Evolutionary conservation across 148 eudicot species (phyloP).

Genomic region (Silene conica): DNA sequence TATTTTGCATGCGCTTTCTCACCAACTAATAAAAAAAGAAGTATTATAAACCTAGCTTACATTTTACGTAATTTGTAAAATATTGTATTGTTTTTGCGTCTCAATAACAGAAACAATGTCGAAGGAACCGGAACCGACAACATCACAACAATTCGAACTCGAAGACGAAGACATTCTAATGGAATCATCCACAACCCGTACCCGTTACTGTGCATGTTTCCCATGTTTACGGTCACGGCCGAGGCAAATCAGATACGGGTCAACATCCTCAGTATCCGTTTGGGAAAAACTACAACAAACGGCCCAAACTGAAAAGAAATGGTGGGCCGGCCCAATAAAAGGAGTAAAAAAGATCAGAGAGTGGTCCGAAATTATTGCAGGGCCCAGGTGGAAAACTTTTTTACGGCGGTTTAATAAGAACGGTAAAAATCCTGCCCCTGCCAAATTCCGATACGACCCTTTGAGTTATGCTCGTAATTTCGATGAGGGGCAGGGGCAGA

Average conservation of each 20-base stretch:
- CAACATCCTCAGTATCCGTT: conserved; percentile 30
- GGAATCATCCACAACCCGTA: conserved; percentile 18
- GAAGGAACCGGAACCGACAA: background rate
- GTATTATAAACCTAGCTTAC: no score
- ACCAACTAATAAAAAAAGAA: no score
- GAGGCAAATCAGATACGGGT: conserved; percentile 4
- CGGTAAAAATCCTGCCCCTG: conserved; percentile 15
- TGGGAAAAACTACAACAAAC: conserved; percentile 30
- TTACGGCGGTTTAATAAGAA: conserved; percentile 57
- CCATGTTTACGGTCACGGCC: conserved; percentile 27
- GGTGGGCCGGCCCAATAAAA: conserved; percentile 45
- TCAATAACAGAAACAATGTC: background rate
- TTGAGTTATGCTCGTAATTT: conserved; percentile 72
- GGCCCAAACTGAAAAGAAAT: conserved; percentile 23
- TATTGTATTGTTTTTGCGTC: background rate
- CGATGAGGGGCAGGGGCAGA: conserved; percentile 54
- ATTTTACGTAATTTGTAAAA: no score
- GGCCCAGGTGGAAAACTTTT: conserved; percentile 82
- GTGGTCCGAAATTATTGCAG: conserved; percentile 81
- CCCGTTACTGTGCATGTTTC: conserved; percentile 27
- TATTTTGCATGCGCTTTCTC: no score
- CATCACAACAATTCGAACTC: background rate
- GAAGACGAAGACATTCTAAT: conserved; percentile 12
- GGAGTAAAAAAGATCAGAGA: conserved; percentile 60
- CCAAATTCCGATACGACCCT: conserved; percentile 62